These are phyloP conservation scores for Vigna reflexopilosa DNA, from an alignment of 306 rosid species.

Conservation along the genomic window DNA sequence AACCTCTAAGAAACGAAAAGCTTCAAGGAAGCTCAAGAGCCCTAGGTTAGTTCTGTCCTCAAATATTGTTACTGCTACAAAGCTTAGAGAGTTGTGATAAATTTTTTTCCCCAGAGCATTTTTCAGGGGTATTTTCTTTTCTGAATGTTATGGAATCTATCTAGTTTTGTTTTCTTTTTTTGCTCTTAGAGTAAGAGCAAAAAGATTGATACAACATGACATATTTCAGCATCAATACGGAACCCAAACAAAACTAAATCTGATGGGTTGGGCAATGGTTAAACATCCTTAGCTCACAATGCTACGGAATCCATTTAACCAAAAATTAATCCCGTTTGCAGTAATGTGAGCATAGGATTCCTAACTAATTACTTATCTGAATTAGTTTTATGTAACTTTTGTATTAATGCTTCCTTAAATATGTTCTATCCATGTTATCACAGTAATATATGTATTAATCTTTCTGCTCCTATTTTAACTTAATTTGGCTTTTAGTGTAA, in stretches of 20 bases:
- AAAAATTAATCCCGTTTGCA: no score
- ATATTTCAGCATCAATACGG: not conserved
- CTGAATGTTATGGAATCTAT: constrained; percentile 32
- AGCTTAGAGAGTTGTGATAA: not conserved
- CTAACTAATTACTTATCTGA: not conserved
- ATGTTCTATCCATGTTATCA: not conserved
- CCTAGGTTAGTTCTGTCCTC: constrained; percentile 60
- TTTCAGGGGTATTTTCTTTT: constrained; percentile 12
- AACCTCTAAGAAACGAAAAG: constrained; percentile 78
- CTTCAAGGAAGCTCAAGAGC: constrained; percentile 60
- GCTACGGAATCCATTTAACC: no score
- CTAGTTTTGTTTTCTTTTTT: not conserved
- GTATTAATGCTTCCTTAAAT: not conserved
- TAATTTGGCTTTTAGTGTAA: not conserved
- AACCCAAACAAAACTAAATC: constrained; percentile 31
- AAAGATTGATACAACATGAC: constrained; percentile 5
- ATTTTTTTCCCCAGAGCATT: constrained; percentile 1
- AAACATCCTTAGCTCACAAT: no score
- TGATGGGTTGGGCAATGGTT: no score
- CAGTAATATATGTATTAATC: not conserved
- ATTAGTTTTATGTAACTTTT: constrained; percentile 34
- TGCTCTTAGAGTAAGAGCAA: not conserved
- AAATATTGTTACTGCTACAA: constrained; percentile 4
- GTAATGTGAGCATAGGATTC: no score
- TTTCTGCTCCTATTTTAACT: constrained; percentile 14